Evolutionary conservation across 2,329 filamentous ascomycete species (phyloP).

Genomic region (Diaporthe nobilis): DNA sequence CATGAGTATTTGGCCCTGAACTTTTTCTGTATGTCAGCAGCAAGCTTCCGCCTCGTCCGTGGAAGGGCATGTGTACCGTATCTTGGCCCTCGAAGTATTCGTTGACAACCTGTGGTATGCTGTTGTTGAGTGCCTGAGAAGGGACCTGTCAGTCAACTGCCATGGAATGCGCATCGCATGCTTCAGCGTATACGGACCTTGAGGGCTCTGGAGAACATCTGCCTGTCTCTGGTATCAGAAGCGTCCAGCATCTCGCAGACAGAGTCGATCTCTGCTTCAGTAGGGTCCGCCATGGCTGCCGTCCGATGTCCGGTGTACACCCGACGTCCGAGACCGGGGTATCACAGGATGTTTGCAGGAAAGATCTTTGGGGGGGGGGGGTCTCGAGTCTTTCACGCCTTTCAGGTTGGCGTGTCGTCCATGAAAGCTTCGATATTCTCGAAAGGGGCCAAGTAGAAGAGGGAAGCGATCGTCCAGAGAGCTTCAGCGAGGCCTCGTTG

Average conservation of each 20-base stretch:
- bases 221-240: slow-evolving; percentile 53
- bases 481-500: not conserved
- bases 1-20: slow-evolving; percentile 39
- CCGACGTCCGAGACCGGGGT: not conserved
- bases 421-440: not conserved
- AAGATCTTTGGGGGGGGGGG: not conserved
- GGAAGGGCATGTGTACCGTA: slow-evolving; percentile 51
- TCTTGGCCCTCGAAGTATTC: slow-evolving; percentile 66
- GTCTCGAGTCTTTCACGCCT: slow-evolving; percentile 1
- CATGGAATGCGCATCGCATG: not conserved
- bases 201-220: slow-evolving; percentile 57
- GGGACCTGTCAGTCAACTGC: slow-evolving; percentile 10
- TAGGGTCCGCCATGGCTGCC: slow-evolving; percentile 51
- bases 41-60: not conserved
- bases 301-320: not conserved
- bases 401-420: not conserved
- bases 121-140: slow-evolving; percentile 59
- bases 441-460: not conserved
- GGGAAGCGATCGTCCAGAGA: not conserved
- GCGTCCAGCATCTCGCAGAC: slow-evolving; percentile 60
- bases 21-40: slow-evolving; percentile 31
- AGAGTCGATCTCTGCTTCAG: slow-evolving; percentile 54
- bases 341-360: not conserved
- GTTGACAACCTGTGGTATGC: slow-evolving; percentile 63
- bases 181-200: slow-evolving; percentile 50